Evolutionary conservation across 1,139 yeast genomes (phyloP).

Genomic region (Yamadazyma dendronema): DNA sequence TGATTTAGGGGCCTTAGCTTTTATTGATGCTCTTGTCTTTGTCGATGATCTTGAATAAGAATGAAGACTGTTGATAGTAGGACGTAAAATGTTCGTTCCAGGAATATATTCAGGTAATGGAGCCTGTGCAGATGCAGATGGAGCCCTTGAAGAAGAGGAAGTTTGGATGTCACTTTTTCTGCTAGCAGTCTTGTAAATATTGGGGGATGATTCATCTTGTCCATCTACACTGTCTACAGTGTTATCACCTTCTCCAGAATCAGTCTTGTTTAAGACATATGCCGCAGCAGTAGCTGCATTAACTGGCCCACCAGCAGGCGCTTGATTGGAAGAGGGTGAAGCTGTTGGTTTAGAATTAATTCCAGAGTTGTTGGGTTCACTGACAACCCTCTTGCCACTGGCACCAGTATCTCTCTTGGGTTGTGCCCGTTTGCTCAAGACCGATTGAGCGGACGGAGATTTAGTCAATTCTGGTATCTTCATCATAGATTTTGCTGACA

Average conservation of each 20-base stretch:
- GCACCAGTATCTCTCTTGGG: conserved; percentile 6
- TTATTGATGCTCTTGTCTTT: conserved; percentile 13
- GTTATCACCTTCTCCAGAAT: conserved; percentile 14
- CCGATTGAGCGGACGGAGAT: conserved; percentile 19
- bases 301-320: conserved; percentile 15
- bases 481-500: conserved; percentile 58
- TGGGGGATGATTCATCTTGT: conserved; percentile 9
- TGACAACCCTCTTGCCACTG: conserved; percentile 15
- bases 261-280: conserved; percentile 35
- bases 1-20: conserved; percentile 24
- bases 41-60: conserved; percentile 23
- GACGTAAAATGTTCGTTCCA: conserved; percentile 58
- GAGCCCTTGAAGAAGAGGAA: conserved; percentile 4
- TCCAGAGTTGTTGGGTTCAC: conserved; percentile 14
- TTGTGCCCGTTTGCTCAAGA: conserved; percentile 6
- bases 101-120: conserved; percentile 44
- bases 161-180: conserved; percentile 6
- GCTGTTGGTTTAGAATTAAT: conserved; percentile 6
- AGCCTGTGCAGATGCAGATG: conserved; percentile 6
- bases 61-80: conserved; percentile 44
- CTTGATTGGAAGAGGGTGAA: background rate
- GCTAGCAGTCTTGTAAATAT: conserved; percentile 15
- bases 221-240: too few species aligned
- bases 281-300: conserved; percentile 49
- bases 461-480: conserved; percentile 46